Conservation (phyloP, 768 basidiomycete genomes). For the Podaxis carcinomalis region DNA sequence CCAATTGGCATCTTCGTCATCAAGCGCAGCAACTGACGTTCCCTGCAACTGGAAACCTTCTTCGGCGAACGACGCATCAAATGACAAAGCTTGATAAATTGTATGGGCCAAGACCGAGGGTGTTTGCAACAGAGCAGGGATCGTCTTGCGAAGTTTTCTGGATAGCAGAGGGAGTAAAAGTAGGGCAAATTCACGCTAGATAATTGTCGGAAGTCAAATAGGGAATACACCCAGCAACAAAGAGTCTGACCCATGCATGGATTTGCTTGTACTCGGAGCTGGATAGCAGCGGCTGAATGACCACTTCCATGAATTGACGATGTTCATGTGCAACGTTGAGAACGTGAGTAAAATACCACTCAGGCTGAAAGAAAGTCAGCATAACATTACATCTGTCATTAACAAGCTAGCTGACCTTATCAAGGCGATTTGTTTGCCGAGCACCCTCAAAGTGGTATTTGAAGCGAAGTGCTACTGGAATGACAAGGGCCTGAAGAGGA, state of each 20-base stretch:
- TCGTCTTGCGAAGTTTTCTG: constrained; percentile 68
- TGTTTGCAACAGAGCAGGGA: constrained; percentile 69
- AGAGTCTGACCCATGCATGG: constrained; percentile 66
- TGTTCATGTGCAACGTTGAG: constrained; percentile 87
- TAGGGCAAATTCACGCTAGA: constrained; percentile 77
- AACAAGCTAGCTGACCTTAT: constrained; percentile 62
- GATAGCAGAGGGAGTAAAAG: constrained; percentile 75
- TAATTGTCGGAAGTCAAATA: constrained; percentile 1
- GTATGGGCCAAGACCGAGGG: constrained; percentile 92
- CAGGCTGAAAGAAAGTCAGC: constrained; percentile 54
- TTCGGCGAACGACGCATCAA: constrained; percentile 75
- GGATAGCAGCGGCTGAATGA: constrained; percentile 67
- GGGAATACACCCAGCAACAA: neutral
- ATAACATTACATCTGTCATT: neutral
- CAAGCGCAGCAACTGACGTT: constrained; percentile 36
- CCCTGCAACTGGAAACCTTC: constrained; percentile 64
- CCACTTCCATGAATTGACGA: constrained; percentile 67
- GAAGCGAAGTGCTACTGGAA: constrained; percentile 82
- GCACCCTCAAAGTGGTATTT: constrained; percentile 92
- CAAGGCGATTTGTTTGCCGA: constrained; percentile 83
- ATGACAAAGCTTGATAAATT: constrained; percentile 86
- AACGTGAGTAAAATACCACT: constrained; percentile 95
- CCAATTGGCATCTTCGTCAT: constrained; percentile 40
- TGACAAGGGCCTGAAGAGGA: constrained; percentile 78
- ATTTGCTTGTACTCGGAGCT: constrained; percentile 58